These are phyloP conservation scores for Candida dubliniensis DNA, from an alignment of 1,139 yeast genomes.

Conservation along the genomic window DNA sequence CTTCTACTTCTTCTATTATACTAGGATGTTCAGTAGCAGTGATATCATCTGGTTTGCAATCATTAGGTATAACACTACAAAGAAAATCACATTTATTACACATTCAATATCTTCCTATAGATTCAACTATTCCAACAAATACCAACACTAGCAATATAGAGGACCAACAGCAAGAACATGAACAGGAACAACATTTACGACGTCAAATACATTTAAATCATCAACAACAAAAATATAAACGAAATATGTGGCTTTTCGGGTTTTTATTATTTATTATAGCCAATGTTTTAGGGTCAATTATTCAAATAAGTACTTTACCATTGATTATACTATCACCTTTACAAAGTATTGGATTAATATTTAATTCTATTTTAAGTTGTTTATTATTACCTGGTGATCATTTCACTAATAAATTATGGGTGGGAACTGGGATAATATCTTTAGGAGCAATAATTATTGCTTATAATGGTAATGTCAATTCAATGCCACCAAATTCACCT, in stretches of 20 bases:
- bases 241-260: slow-evolving; percentile 77
- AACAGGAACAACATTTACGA: slow-evolving; percentile 12
- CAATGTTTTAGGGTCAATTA: slow-evolving; percentile 76
- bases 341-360: slow-evolving; percentile 84
- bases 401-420: slow-evolving; percentile 56
- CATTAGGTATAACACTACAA: slow-evolving; percentile 81
- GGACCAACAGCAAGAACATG: slow-evolving; percentile 5
- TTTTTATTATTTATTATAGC: slow-evolving; percentile 68
- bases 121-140: slow-evolving; percentile 13
- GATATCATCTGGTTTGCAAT: slow-evolving; percentile 76
- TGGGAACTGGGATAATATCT: slow-evolving; percentile 70
- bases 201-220: slow-evolving; percentile 20
- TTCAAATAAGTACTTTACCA: slow-evolving; percentile 83
- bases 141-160: slow-evolving; percentile 6
- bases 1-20: slow-evolving; percentile 26
- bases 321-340: slow-evolving; percentile 77
- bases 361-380: slow-evolving; percentile 74
- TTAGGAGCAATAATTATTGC: slow-evolving; percentile 83
- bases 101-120: slow-evolving; percentile 18
- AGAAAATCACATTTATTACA: slow-evolving; percentile 67
- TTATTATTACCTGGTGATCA: slow-evolving; percentile 65
- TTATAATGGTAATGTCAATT: slow-evolving; percentile 50
- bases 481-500: slow-evolving; percentile 20
- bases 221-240: slow-evolving; percentile 41
- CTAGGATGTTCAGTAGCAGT: slow-evolving; percentile 76